These are phyloP conservation scores for Neopestalotiopsis sp. DNA, from an alignment of 2,329 filamentous ascomycete species.

Conservation along the genomic window DNA sequence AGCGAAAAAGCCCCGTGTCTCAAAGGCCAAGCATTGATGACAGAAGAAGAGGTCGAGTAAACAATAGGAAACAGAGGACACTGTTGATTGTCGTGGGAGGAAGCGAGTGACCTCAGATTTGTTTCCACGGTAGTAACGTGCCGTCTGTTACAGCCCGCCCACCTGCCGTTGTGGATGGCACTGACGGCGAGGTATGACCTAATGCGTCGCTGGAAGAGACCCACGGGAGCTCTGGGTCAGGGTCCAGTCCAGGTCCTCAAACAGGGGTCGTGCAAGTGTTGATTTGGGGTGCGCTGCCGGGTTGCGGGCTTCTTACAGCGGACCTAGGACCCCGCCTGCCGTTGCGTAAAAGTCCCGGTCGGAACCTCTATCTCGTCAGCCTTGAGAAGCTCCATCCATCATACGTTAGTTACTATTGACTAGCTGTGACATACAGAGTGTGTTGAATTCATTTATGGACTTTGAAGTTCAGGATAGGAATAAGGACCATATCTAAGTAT, in stretches of 20 bases:
- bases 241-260: background rate
- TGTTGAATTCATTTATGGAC: too few species aligned
- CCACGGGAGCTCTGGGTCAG: background rate
- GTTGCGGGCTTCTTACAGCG: background rate
- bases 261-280: background rate
- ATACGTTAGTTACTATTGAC: too few species aligned
- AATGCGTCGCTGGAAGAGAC: background rate
- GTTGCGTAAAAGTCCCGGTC: background rate
- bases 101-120: background rate
- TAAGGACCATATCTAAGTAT: too few species aligned
- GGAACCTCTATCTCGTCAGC: background rate
- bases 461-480: too few species aligned
- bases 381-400: too few species aligned
- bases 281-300: too few species aligned
- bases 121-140: background rate
- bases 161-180: background rate
- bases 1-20: background rate
- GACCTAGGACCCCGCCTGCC: background rate
- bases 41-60: background rate
- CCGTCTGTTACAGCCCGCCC: background rate
- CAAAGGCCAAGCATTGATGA: background rate
- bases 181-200: background rate
- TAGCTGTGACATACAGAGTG: too few species aligned
- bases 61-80: background rate
- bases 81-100: background rate